phyloP scores from a whole-genome alignment of 805 yeast genomes.

The Clavispora phyllophila region DNA sequence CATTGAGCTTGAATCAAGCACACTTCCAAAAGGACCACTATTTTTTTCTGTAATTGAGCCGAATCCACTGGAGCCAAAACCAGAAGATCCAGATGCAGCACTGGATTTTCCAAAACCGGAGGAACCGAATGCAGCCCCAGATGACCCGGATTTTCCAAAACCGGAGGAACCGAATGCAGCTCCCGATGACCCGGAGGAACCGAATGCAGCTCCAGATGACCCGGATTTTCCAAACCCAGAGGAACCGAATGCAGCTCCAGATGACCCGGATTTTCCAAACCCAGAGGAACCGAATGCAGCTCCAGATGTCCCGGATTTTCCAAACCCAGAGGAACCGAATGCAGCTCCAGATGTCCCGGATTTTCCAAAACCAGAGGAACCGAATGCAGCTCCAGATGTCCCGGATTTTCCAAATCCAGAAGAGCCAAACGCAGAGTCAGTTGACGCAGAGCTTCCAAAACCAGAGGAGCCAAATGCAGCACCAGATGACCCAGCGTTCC shows the following conservation, averaged over 20 bases:
- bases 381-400: slow-evolving; percentile 3
- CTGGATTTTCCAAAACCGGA: slow-evolving; percentile 3
- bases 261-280: slow-evolving; percentile 1
- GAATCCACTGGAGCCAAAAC: slow-evolving; percentile 4
- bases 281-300: slow-evolving; percentile 1
- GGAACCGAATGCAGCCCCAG: slow-evolving; percentile 5
- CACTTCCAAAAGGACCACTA: background rate
- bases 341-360: background rate
- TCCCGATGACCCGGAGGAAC: background rate
- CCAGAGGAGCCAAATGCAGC: slow-evolving; percentile 7
- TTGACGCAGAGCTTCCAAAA: slow-evolving; percentile 2
- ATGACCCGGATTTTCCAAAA: background rate
- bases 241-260: slow-evolving; percentile 1
- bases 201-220: slow-evolving; percentile 7
- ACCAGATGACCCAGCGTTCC: background rate
- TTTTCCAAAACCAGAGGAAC: slow-evolving; percentile 4
- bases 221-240: slow-evolving; percentile 9
- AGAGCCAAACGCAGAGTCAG: slow-evolving; percentile 7
- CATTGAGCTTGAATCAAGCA: background rate
- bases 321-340: slow-evolving; percentile 7
- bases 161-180: slow-evolving; percentile 7
- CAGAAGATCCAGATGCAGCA: slow-evolving; percentile 1
- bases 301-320: background rate
- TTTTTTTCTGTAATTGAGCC: background rate
- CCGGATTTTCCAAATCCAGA: slow-evolving; percentile 3